phyloP scores from a whole-genome alignment of 1,284 basidiomycete genomes.

The Puccinia sorghi region DNA sequence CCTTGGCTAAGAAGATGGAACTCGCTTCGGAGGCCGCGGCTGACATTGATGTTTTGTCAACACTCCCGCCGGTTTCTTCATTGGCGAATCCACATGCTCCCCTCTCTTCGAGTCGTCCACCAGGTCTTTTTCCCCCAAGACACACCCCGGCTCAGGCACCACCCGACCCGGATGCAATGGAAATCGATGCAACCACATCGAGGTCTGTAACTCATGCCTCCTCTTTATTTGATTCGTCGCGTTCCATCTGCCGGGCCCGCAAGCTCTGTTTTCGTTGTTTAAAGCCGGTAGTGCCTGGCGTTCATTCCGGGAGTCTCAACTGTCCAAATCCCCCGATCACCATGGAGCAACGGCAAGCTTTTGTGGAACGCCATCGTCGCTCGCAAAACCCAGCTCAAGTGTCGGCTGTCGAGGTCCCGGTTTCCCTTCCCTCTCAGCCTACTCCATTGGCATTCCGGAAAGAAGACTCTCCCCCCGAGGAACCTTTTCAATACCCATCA shows the following conservation, averaged over 20 bases:
- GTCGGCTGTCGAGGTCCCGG: too few species aligned
- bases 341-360: neutral
- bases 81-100: neutral
- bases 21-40: neutral
- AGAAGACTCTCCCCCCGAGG: neutral
- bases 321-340: neutral
- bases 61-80: neutral
- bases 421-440: neutral
- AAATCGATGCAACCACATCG: neutral
- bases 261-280: constrained; percentile 2
- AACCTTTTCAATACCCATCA: too few species aligned
- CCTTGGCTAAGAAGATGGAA: neutral
- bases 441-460: neutral
- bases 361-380: neutral
- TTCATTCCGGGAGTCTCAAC: neutral
- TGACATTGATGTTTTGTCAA: neutral
- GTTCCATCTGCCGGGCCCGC: neutral
- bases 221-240: neutral
- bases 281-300: neutral
- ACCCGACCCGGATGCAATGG: constrained; percentile 1
- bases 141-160: neutral
- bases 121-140: neutral
- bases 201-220: neutral
- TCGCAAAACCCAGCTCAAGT: too few species aligned
- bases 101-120: neutral